A percentile compares a stretch with the other conserved stretches of the same genome.
Conservation (phyloP, 2,329 filamentous ascomycete species). For the Trichoderma aggressivum region DNA sequence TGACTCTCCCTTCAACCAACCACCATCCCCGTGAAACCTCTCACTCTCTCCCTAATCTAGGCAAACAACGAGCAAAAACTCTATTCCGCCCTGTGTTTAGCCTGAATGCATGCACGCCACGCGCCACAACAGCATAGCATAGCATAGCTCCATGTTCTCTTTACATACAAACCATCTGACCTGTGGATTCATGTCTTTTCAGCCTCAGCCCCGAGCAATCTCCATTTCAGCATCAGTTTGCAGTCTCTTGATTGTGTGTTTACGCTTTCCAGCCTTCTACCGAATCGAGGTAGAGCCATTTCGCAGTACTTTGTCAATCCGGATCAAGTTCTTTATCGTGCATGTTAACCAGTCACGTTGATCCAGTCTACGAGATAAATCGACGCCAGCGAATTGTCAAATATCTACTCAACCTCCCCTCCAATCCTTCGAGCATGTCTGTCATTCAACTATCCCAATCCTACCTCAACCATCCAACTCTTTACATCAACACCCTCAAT, state of each 20-base stretch:
- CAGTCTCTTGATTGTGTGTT: background rate
- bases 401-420: background rate
- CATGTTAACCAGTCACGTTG: background rate
- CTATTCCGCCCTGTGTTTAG: background rate
- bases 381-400: background rate
- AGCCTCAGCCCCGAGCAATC: background rate
- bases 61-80: background rate
- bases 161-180: background rate
- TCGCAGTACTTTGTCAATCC: rapidly evolving
- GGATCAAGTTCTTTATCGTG: background rate
- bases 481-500: background rate
- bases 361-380: background rate
- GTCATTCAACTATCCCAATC: background rate
- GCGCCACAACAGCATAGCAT: no score
- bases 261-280: no score
- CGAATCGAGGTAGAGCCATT: background rate
- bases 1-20: background rate
- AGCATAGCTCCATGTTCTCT: background rate
- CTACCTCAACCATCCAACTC: background rate
- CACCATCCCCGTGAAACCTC: background rate
- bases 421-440: background rate
- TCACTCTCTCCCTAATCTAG: background rate
- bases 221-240: no score
- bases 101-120: background rate
- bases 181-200: background rate